Conservation (phyloP, 768 basidiomycete species). For the Boletus sp. region DNA sequence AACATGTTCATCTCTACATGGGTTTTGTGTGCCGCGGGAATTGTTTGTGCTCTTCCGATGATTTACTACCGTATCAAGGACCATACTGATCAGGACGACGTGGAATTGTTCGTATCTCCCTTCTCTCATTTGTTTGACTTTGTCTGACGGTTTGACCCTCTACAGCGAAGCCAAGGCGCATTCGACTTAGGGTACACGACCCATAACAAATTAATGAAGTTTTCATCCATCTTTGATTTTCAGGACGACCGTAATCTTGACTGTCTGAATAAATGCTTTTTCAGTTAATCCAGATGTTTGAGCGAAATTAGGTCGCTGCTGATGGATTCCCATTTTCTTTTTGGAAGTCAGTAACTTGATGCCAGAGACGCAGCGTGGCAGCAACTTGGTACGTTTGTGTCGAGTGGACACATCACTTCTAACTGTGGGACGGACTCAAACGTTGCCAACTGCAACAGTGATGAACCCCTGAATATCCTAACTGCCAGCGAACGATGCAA, state of each 20-base stretch:
- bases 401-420: background rate
- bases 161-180: slow-evolving; percentile 13
- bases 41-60: slow-evolving; percentile 72
- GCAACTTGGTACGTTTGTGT: background rate
- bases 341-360: no score
- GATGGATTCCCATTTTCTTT: no score
- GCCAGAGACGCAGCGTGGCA: background rate
- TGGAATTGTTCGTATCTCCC: slow-evolving; percentile 41
- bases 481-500: no score
- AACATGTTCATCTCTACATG: slow-evolving; percentile 74
- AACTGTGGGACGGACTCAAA: background rate
- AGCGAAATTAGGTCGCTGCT: background rate
- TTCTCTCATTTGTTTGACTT: background rate
- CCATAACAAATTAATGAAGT: background rate
- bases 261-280: background rate
- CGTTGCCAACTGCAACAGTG: background rate
- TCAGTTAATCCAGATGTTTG: background rate
- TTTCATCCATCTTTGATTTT: background rate
- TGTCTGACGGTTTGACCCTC: background rate
- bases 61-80: slow-evolving; percentile 68
- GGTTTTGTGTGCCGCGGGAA: slow-evolving; percentile 63
- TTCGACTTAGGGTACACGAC: background rate
- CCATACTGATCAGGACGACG: slow-evolving; percentile 52
- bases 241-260: background rate
- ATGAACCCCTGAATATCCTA: no score